Conservation (phyloP, 169 alveolate species). For the Cryptosporidium xiaoi region DNA sequence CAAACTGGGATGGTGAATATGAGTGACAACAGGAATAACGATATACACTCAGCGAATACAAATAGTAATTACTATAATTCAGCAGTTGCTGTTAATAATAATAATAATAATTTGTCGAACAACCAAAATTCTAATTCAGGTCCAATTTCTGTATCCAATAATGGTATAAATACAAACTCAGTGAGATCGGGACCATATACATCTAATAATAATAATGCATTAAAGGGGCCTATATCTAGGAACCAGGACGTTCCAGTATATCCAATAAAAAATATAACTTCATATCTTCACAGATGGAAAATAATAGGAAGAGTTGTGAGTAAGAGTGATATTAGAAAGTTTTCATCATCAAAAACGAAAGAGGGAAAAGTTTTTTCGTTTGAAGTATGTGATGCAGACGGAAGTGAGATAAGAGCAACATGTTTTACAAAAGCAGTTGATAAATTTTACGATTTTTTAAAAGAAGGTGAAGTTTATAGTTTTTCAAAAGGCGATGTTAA, state of each 20-base stretch:
- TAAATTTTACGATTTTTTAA: slow-evolving; percentile 60
- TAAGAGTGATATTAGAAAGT: slow-evolving; percentile 72
- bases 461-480: slow-evolving; percentile 73
- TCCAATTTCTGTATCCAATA: neutral
- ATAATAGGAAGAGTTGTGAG: slow-evolving; percentile 73
- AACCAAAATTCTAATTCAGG: neutral
- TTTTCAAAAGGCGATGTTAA: slow-evolving; percentile 75
- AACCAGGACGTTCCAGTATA: slow-evolving; percentile 68
- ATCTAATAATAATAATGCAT: neutral
- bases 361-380: slow-evolving; percentile 76
- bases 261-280: slow-evolving; percentile 63
- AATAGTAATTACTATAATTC: neutral
- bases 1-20: neutral
- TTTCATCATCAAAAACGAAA: slow-evolving; percentile 66
- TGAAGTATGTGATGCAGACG: slow-evolving; percentile 74
- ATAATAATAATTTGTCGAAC: neutral
- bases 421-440: slow-evolving; percentile 72
- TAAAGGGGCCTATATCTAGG: slow-evolving; percentile 56
- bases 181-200: slow-evolving; percentile 38
- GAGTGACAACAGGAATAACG: slow-evolving; percentile 3
- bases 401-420: slow-evolving; percentile 74
- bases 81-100: neutral
- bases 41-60: slow-evolving; percentile 18
- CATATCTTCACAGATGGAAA: slow-evolving; percentile 74
- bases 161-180: neutral